phyloP scores from a whole-genome alignment of 148 eudicot genomes.

The Fagopyrum esculentum region DNA sequence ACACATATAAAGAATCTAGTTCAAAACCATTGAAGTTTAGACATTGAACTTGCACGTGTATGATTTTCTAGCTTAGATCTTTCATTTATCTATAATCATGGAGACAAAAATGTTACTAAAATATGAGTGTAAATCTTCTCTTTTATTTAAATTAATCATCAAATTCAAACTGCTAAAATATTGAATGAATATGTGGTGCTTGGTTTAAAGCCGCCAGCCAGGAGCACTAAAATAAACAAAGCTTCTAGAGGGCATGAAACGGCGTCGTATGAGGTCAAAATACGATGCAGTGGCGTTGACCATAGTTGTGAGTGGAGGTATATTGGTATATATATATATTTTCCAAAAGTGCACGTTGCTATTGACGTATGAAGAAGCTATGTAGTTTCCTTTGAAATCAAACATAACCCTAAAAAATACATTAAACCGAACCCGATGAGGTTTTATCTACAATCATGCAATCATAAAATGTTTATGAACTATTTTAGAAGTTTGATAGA shows the following conservation, averaged over 20 bases:
- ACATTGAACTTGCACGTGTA: no score
- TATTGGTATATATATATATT: neutral
- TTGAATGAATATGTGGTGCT: neutral
- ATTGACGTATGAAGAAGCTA: neutral
- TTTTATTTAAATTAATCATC: no score
- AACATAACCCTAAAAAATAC: neutral
- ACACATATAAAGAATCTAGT: no score
- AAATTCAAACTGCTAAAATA: neutral
- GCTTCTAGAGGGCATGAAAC: conserved; percentile 1
- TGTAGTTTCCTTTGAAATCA: conserved; percentile 7
- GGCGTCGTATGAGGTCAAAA: neutral
- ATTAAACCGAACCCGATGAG: no score
- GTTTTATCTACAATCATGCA: no score
- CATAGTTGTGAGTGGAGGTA: neutral
- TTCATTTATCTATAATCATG: no score
- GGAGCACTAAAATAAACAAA: neutral
- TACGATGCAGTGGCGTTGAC: neutral
- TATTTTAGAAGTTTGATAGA: no score
- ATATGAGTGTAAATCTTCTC: no score
- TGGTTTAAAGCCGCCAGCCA: neutral
- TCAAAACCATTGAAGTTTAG: no score
- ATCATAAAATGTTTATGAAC: no score
- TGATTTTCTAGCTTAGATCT: no score
- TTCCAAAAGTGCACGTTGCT: neutral
- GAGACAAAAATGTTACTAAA: no score